Evolutionary conservation across 768 basidiomycete genomes (phyloP).

Genomic region (Lyophyllum atratum): DNA sequence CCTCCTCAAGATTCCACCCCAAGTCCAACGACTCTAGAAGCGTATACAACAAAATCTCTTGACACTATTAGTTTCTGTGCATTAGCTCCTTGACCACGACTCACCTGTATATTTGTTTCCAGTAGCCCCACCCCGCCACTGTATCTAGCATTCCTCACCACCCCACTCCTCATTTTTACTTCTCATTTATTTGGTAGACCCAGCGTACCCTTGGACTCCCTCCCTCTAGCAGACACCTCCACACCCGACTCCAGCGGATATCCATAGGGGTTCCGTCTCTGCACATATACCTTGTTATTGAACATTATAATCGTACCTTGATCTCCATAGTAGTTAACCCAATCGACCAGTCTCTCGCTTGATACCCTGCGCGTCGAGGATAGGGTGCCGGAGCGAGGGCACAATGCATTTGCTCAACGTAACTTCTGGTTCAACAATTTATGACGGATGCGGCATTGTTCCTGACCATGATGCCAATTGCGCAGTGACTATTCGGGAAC

Average conservation of each 20-base stretch:
- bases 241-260: neutral
- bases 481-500: constrained; percentile 5
- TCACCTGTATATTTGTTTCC: constrained; percentile 6
- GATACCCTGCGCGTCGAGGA: neutral
- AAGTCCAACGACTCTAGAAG: neutral
- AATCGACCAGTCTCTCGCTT: neutral
- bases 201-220: neutral
- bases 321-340: neutral
- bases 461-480: neutral
- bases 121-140: neutral
- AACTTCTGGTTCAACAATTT: too few species aligned
- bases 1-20: neutral
- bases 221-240: constrained; percentile 2
- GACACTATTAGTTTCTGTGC: neutral
- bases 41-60: neutral
- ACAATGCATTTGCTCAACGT: too few species aligned
- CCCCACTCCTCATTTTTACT: constrained; percentile 2
- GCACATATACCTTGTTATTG: constrained; percentile 1
- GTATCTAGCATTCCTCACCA: neutral
- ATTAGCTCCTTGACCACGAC: neutral
- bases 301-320: neutral
- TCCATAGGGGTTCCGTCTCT: constrained; percentile 11
- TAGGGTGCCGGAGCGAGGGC: neutral
- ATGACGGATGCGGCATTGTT: neutral
- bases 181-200: constrained; percentile 1